Percentiles rank a stretch among this genome's conserved stretches.
Conservation (phyloP, 805 yeast species). For the Yarrowia porcina region DNA sequence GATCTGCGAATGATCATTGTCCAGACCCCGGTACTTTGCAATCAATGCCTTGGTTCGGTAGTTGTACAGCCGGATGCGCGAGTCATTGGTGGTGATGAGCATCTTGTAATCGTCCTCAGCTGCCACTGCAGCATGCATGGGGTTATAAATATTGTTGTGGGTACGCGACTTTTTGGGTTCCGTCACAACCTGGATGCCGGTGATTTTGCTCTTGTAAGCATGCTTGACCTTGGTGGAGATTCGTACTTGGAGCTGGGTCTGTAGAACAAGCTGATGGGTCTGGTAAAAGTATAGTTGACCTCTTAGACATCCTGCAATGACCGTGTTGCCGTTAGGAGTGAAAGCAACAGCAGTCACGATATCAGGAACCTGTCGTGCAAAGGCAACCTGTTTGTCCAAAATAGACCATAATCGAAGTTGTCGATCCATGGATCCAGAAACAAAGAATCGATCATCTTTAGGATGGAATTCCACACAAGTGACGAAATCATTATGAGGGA, state of each 20-base stretch:
- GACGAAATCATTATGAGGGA: conserved; percentile 75
- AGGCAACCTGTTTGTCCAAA: conserved; percentile 64
- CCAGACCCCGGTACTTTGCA: conserved; percentile 68
- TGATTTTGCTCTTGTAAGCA: conserved; percentile 56
- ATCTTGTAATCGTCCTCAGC: conserved; percentile 43
- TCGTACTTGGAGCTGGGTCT: conserved; percentile 45
- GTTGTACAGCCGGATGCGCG: conserved; percentile 67
- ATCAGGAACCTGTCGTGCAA: conserved; percentile 57
- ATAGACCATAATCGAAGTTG: conserved; percentile 79
- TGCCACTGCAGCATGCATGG: conserved; percentile 25
- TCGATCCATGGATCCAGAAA: conserved; percentile 78
- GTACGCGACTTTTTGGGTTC: conserved; percentile 20
- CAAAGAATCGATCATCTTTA: conserved; percentile 78
- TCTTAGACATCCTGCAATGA: conserved; percentile 72
- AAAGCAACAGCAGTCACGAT: conserved; percentile 72
- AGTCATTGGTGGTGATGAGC: conserved; percentile 77
- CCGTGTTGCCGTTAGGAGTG: conserved; percentile 58
- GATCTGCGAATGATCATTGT: conserved; percentile 68
- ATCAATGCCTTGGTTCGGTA: conserved; percentile 52
- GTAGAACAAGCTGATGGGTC: conserved; percentile 60
- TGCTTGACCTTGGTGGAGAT: conserved; percentile 35
- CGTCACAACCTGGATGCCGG: conserved; percentile 55
- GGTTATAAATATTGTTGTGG: conserved; percentile 15
- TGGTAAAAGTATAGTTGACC: conserved; percentile 63
- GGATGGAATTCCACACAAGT: conserved; percentile 80